Percentiles rank a stretch among this genome's conserved stretches.
phyloP scores from a whole-genome alignment of 768 basidiomycete genomes.

The Boletus barrowsii region DNA sequence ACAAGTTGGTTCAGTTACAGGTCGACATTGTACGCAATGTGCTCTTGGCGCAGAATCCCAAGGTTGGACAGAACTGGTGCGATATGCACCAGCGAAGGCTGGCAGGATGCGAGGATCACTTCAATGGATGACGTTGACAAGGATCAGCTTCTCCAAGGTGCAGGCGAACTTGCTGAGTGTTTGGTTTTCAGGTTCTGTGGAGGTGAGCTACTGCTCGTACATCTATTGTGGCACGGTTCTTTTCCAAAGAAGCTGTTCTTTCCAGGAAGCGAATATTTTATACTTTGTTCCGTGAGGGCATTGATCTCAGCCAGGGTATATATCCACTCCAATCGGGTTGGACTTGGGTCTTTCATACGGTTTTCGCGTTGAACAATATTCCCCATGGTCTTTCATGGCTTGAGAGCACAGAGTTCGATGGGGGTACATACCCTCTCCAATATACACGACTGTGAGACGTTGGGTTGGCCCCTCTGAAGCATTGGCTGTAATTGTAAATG shows the following conservation, averaged over 20 bases:
- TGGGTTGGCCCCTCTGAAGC: constrained; percentile 18
- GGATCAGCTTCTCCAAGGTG: constrained; percentile 24
- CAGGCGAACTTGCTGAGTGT: constrained; percentile 8
- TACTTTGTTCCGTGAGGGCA: constrained; percentile 29
- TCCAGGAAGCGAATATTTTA: constrained; percentile 23
- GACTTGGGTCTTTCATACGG: constrained; percentile 22
- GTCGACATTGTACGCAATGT: too few species aligned
- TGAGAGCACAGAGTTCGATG: constrained; percentile 15
- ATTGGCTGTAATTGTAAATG: constrained; percentile 9
- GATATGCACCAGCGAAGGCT: constrained; percentile 64
- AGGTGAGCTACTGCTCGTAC: constrained; percentile 22
- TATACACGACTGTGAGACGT: constrained; percentile 20
- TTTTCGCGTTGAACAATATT: constrained; percentile 5
- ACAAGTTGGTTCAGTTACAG: too few species aligned
- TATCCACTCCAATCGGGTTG: constrained; percentile 32
- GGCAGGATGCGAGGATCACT: constrained; percentile 54
- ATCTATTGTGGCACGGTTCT: constrained; percentile 11
- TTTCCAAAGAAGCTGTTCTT: constrained; percentile 11
- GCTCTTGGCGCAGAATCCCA: constrained; percentile 56
- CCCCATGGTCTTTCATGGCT: constrained; percentile 14
- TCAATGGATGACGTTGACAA: constrained; percentile 46
- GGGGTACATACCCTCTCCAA: constrained; percentile 26
- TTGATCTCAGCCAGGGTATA: constrained; percentile 34
- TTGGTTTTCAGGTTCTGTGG: constrained; percentile 12
- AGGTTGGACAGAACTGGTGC: constrained; percentile 52